Evolutionary conservation across 2,329 filamentous ascomycete species (phyloP).

Genomic region (Colletotrichum tanaceti): DNA sequence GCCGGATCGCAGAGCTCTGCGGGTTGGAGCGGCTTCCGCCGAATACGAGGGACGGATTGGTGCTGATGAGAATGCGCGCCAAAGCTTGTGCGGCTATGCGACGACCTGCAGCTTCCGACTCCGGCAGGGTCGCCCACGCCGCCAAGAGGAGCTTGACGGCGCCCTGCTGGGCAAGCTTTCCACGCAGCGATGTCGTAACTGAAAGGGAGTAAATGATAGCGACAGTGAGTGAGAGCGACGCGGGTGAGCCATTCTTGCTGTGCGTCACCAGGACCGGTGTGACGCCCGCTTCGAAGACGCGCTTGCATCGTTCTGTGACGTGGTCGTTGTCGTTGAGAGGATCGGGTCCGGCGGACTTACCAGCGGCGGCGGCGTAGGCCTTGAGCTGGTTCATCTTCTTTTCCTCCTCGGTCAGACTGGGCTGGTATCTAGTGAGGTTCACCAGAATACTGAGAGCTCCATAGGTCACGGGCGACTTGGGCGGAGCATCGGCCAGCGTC

Average conservation of each 20-base stretch:
- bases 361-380: constrained; percentile 89
- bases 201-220: constrained; percentile 83
- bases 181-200: constrained; percentile 77
- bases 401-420: constrained; percentile 85
- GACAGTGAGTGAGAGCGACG: constrained; percentile 77
- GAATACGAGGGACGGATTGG: constrained; percentile 87
- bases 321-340: constrained; percentile 80
- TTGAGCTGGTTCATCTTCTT: constrained; percentile 93
- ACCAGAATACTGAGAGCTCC: constrained; percentile 86
- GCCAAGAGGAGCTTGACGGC: constrained; percentile 85
- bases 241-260: constrained; percentile 76
- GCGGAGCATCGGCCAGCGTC: constrained; percentile 66
- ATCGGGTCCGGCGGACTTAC: constrained; percentile 70
- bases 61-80: constrained; percentile 86
- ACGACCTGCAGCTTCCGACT: constrained; percentile 59
- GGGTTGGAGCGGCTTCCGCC: constrained; percentile 79
- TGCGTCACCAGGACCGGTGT: constrained; percentile 82
- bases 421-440: constrained; percentile 86
- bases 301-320: constrained; percentile 79
- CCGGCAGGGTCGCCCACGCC: constrained; percentile 71
- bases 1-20: constrained; percentile 82
- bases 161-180: constrained; percentile 91
- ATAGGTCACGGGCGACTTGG: constrained; percentile 80
- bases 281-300: constrained; percentile 81
- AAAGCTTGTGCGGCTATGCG: constrained; percentile 81